Evolutionary conservation across 164 flowering plant genomes (phyloP), one percentile per base, ranked within the genome.

Genomic region (Santalum album): DNA sequence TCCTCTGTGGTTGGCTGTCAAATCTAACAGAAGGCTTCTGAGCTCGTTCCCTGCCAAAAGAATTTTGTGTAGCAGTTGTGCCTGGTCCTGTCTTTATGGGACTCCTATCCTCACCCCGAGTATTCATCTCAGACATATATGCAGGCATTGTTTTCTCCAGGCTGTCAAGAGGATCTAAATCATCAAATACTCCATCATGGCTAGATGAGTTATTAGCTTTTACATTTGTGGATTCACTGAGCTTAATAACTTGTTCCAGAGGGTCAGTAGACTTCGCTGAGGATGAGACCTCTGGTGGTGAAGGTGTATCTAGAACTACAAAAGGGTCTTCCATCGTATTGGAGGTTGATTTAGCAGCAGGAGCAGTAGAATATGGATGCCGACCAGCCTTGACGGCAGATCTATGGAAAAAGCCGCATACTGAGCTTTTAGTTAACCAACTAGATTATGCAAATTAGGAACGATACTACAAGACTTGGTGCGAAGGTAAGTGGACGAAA

Each of bases 291-390:
- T 46, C 50, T 23, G 71, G 66, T 21, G 70, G 27, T 54, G 87
- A 56, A 56, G 65, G 60, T 54, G 91, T 71, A 55, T 71, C 81
- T 34, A 81, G 49, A 25, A 72, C 78, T 12, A 69, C 89, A 79
- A 89, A 83, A 25, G 88, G 90, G 46, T 89, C 85, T 22, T 82
- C 91, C 44, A 64, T 49, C 26, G 54, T 60, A 56, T 56, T 65
- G 36, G 82, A 59, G 19, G 72, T 39, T 29, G 71, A 62, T 61
- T 74, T 79, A 32, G 51, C 46, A 51, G 78, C 46, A 65, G 59
- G 54, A 56, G 26, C 63, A 54, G 61, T 46, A 60, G 81, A 57
- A 38, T 64, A 65, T 19, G 58, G 65, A 26, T 60, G 36, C 56
- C 56, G 61, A 56, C 49, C 69, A 32, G 65, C 47, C 57, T 80